Conservation (phyloP, 306 rosid species). For the Corylus americana region DNA sequence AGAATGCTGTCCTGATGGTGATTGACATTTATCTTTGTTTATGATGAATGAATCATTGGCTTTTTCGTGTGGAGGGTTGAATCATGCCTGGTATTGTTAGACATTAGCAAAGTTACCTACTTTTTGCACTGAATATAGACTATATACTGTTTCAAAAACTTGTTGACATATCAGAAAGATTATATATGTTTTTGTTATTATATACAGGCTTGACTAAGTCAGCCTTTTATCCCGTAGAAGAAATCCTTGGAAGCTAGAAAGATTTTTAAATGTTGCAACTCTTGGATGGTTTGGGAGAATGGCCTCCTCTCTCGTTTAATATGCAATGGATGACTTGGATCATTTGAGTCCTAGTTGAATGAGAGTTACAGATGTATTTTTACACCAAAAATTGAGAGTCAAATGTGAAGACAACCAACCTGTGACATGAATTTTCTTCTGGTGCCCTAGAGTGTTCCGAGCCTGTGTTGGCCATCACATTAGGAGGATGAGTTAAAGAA, state of each 20-base stretch:
- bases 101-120: background rate
- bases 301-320: background rate
- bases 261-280: background rate
- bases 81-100: background rate
- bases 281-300: constrained; percentile 2
- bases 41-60: background rate
- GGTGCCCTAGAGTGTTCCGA: background rate
- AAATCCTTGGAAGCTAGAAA: background rate
- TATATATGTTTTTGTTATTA: background rate
- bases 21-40: background rate
- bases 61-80: background rate
- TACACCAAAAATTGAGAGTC: too few species aligned
- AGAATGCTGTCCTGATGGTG: background rate
- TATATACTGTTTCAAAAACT: background rate
- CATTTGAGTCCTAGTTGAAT: too few species aligned
- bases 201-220: background rate
- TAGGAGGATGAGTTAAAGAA: background rate
- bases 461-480: background rate
- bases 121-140: background rate
- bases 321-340: background rate
- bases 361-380: too few species aligned
- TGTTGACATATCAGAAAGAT: background rate
- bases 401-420: too few species aligned
- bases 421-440: too few species aligned
- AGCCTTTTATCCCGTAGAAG: background rate